Percentiles rank a stretch among this genome's conserved stretches.
phyloP scores from a whole-genome alignment of 371 early-diverging fungal genomes.

The Saksenaea oblongispora region DNA sequence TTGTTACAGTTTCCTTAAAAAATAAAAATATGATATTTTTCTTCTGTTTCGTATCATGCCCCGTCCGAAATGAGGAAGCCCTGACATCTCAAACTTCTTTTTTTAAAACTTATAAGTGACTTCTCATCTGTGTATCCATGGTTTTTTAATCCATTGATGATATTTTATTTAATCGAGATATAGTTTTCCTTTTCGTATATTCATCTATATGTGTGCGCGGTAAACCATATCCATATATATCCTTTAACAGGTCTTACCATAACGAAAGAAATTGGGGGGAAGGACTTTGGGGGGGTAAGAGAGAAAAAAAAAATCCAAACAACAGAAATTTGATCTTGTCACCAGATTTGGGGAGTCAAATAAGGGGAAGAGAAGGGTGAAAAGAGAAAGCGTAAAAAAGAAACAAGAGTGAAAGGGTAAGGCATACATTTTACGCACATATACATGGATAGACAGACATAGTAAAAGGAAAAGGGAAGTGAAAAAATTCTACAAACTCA shows the following conservation, averaged over 20 bases:
- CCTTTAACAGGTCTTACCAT: not conserved
- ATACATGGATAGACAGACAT: not conserved
- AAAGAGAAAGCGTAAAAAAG: no score
- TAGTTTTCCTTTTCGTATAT: no score
- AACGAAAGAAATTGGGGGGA: not conserved
- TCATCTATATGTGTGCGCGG: no score
- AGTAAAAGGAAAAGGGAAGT: no score
- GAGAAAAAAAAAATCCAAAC: not conserved
- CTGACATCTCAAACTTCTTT: not conserved
- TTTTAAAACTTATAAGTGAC: not conserved
- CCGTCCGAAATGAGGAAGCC: not conserved
- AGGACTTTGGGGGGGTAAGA: not conserved
- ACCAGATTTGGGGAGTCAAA: not conserved
- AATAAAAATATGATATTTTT: not conserved
- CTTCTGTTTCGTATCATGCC: conserved; percentile 2
- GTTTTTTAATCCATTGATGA: no score
- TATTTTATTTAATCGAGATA: no score
- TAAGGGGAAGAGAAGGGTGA: no score
- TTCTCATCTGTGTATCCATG: not conserved
- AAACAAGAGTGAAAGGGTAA: no score
- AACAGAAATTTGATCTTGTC: not conserved
- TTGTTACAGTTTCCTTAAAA: conserved; percentile 2
- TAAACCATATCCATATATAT: no score
- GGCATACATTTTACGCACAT: not conserved
- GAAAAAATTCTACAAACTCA: not conserved